Conservation (phyloP, 176 grass and related monocot species). For the Chloris gayana region DNA sequence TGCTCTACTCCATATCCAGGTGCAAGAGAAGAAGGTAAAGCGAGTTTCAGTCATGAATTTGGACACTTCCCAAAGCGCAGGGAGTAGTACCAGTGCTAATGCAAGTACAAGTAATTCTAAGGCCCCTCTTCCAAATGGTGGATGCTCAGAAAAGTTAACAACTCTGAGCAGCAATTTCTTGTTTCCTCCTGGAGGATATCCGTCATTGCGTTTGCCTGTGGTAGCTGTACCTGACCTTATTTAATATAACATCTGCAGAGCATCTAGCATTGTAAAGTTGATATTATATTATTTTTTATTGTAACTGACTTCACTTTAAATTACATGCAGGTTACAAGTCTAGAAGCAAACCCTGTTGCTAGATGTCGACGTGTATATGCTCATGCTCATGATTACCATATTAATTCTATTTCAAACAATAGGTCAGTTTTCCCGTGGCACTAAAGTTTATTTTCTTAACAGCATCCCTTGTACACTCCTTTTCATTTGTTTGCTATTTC, state of each 20-base stretch:
- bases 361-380: slow-evolving; percentile 85
- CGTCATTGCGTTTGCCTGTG: slow-evolving; percentile 77
- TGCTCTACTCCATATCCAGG: slow-evolving; percentile 50
- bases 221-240: slow-evolving; percentile 56
- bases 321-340: slow-evolving; percentile 68
- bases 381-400: slow-evolving; percentile 96
- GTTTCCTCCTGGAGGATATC: slow-evolving; percentile 75
- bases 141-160: slow-evolving; percentile 44
- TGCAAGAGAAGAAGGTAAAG: slow-evolving; percentile 93
- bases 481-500: neutral
- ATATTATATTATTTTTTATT: neutral
- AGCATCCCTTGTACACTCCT: neutral
- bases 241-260: slow-evolving; percentile 14
- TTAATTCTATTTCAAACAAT: slow-evolving; percentile 95
- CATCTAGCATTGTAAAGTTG: neutral
- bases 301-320: slow-evolving; percentile 31
- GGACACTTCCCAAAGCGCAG: slow-evolving; percentile 55
- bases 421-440: slow-evolving; percentile 45
- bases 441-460: slow-evolving; percentile 24
- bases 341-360: slow-evolving; percentile 76
- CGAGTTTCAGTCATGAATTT: slow-evolving; percentile 75
- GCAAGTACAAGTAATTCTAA: slow-evolving; percentile 51
- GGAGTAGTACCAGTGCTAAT: slow-evolving; percentile 40
- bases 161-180: slow-evolving; percentile 38
- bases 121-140: slow-evolving; percentile 71